phyloP scores from a whole-genome alignment of 352 stramenopile species.

The Globisporangium polare region DNA sequence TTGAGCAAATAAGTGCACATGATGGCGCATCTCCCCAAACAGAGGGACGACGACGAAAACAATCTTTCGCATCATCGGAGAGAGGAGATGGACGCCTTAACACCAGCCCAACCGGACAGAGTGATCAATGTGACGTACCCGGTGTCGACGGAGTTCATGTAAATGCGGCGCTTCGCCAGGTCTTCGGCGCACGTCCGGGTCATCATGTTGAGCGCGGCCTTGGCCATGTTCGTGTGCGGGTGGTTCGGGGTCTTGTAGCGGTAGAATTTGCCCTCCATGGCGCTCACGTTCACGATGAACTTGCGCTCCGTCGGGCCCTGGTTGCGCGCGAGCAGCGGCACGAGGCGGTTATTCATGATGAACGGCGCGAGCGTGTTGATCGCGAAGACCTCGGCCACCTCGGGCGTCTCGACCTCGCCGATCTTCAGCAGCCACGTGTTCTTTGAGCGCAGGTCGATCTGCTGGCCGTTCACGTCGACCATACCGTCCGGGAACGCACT shows the following conservation, averaged over 20 bases:
- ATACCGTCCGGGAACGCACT: conserved; percentile 67
- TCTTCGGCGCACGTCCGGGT: conserved; percentile 95
- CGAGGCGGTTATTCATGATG: conserved; percentile 94
- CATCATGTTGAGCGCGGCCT: conserved; percentile 98
- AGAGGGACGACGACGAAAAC: not conserved
- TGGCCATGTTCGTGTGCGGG: conserved; percentile 98
- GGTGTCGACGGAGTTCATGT: conserved; percentile 98
- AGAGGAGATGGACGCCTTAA: not conserved
- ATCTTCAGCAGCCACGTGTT: conserved; percentile 97
- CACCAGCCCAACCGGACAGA: not conserved
- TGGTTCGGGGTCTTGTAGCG: conserved; percentile 96
- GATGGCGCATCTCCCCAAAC: not conserved
- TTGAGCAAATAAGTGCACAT: not conserved
- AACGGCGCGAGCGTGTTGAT: conserved; percentile 97
- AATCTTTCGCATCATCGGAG: conserved; percentile 8
- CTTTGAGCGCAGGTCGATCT: conserved; percentile 92
- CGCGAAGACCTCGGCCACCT: conserved; percentile 86
- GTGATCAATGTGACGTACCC: conserved; percentile 44
- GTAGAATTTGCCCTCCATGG: conserved; percentile 99
- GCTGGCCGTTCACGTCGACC: conserved; percentile 95
- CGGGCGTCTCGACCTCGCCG: conserved; percentile 87
- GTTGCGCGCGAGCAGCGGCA: conserved; percentile 83
- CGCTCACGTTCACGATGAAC: conserved; percentile 97
- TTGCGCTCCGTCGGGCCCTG: conserved; percentile 45
- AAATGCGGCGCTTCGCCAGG: conserved; percentile 92